phyloP scores from a whole-genome alignment of 345 rosid genomes.

The Anacardium occidentale region DNA sequence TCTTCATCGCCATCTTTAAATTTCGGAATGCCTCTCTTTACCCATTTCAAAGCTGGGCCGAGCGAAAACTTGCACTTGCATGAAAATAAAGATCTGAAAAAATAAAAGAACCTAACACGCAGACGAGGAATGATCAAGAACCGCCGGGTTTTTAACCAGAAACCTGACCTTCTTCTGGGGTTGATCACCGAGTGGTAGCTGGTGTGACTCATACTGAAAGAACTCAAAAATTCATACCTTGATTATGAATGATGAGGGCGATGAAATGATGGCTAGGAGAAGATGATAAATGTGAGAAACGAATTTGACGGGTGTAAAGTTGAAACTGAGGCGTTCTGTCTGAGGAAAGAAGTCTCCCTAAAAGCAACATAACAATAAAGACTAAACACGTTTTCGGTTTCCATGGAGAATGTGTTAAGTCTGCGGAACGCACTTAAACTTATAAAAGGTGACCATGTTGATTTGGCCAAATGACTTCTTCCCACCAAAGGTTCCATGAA shows the following conservation, averaged over 20 bases:
- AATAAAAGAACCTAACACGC: not conserved
- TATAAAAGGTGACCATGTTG: too few species aligned
- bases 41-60: slow-evolving; percentile 10
- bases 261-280: not conserved
- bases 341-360: not conserved
- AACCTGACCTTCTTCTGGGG: slow-evolving; percentile 12
- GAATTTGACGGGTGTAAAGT: not conserved
- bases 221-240: too few species aligned
- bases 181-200: not conserved
- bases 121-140: not conserved
- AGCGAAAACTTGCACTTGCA: slow-evolving; percentile 14
- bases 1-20: not conserved
- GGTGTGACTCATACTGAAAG: not conserved
- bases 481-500: too few species aligned
- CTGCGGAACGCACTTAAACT: not conserved
- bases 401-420: not conserved
- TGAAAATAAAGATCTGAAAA: not conserved
- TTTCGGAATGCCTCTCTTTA: not conserved
- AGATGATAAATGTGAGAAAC: not conserved
- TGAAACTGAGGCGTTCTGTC: not conserved
- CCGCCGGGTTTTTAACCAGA: slow-evolving; percentile 14
- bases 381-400: not conserved
- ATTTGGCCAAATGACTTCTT: too few species aligned
- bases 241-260: too few species aligned
- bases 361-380: not conserved